Evolutionary conservation across 2,329 filamentous ascomycete species (phyloP).

Genomic region (Colletotrichum horii): DNA sequence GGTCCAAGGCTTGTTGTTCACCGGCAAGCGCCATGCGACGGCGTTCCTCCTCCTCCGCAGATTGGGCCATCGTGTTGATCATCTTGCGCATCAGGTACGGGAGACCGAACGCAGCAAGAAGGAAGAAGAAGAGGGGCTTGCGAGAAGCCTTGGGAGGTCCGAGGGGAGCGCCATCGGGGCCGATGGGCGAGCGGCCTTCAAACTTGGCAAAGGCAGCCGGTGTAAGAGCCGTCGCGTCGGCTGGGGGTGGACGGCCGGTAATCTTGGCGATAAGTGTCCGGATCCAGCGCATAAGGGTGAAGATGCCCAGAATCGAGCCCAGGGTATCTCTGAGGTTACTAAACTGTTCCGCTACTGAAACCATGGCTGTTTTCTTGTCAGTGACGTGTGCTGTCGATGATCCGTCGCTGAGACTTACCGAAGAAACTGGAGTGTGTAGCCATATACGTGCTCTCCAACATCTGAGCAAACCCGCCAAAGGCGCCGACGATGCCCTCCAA

Average conservation of each 20-base stretch:
- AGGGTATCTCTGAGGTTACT: slow-evolving; percentile 91
- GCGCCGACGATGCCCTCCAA: slow-evolving; percentile 96
- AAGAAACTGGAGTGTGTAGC: slow-evolving; percentile 99
- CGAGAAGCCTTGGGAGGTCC: slow-evolving; percentile 77
- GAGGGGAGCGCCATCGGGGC: slow-evolving; percentile 67
- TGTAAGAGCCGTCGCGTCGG: slow-evolving; percentile 84
- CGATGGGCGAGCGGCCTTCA: slow-evolving; percentile 66
- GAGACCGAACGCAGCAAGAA: slow-evolving; percentile 91
- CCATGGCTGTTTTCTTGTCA: slow-evolving; percentile 72
- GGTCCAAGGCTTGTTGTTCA: slow-evolving; percentile 71
- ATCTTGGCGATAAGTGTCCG: slow-evolving; percentile 90
- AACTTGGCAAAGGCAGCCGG: slow-evolving; percentile 92
- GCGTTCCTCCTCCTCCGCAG: slow-evolving; percentile 83
- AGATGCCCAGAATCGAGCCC: slow-evolving; percentile 92
- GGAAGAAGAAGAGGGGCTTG: slow-evolving; percentile 96
- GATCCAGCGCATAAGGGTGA: slow-evolving; percentile 94
- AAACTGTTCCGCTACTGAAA: slow-evolving; percentile 97
- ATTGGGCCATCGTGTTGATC: slow-evolving; percentile 82
- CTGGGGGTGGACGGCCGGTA: slow-evolving; percentile 88
- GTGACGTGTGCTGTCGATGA: not conserved
- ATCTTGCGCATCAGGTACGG: slow-evolving; percentile 98
- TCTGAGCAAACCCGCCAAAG: slow-evolving; percentile 97
- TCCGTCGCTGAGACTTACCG: slow-evolving; percentile 62
- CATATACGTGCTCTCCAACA: slow-evolving; percentile 99
- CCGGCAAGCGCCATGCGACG: slow-evolving; percentile 50